Evolutionary conservation across 140 eudicot species (phyloP), one percentile per base, ranked within the genome.

Genomic region (Stevia rebaudiana): DNA sequence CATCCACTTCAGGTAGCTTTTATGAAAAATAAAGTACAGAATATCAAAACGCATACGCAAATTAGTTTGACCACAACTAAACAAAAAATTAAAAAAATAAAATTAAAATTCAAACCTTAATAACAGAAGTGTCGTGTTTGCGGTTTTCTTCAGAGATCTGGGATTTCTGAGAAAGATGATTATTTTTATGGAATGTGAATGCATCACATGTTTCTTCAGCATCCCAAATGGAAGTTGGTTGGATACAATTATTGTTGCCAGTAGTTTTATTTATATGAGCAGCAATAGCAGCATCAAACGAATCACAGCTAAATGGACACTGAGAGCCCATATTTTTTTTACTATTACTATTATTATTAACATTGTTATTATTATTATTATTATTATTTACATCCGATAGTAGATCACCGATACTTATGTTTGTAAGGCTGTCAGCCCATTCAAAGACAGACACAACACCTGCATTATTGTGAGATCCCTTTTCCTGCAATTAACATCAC

Each of bases 201-300:
- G 87, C 98, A 81, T 92, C 98, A 41, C 98, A 83, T 37, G 98
- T 83, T 73, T 92, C 96, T 76, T 92, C 98, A 67, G 89, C 95
- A 74, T 92, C 95, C 94, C 85, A 92, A 17, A 92, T 83, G 54
- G 95, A 85, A 63, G 72, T 78, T 19, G 75, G 65, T 55, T 77
- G 82, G 18, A 51, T 72, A 50, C 51, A 51, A 61, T 71, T 37
- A 72, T 67, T 43, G 73, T 70, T 81, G 36, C 65, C 72, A 70
- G 75, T 77, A 65, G 78, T 77, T 70, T 79, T 88, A 59, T 41
- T 53, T 58, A 88, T 79, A 63, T 85, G 96, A 55, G 98, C 98
- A 77, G 98, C 98, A 76, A 92, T 85, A 47, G 98, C 98, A 67
- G 95, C 96, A 73, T 92, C 98, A 65, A 92, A 92, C 2, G 98